phyloP scores from a whole-genome alignment of 495 filamentous ascomycete species.

The Aspergillus cavernicola region DNA sequence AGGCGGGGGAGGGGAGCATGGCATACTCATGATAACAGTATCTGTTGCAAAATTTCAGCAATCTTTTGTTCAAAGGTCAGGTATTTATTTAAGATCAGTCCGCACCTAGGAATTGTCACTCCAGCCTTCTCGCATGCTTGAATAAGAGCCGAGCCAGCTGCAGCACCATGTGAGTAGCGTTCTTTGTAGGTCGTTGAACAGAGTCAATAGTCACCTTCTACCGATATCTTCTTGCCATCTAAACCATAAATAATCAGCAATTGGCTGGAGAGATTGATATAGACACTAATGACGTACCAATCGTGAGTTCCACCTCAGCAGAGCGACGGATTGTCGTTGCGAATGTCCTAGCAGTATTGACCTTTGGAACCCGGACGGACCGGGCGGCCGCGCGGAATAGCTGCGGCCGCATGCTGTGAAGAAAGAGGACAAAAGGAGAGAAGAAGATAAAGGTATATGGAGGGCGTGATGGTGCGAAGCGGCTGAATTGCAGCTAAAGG shows the following conservation, averaged over 20 bases:
- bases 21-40: conserved; percentile 98
- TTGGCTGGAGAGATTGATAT: conserved; percentile 15
- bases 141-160: conserved; percentile 84
- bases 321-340: conserved; percentile 64
- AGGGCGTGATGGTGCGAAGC: conserved; percentile 9
- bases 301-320: conserved; percentile 91
- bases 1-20: conserved; percentile 4
- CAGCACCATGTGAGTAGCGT: conserved; percentile 26
- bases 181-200: conserved; percentile 11
- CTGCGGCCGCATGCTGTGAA: conserved; percentile 79
- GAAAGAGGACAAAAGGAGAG: conserved; percentile 19
- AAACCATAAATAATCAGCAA: conserved; percentile 15
- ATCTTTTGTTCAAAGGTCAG: background rate
- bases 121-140: conserved; percentile 99
- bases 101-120: conserved; percentile 77
- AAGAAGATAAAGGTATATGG: conserved; percentile 14
- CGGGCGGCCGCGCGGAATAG: conserved; percentile 82
- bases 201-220: conserved; percentile 66
- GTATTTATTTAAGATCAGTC: background rate
- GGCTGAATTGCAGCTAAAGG: conserved; percentile 13
- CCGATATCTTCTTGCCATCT: conserved; percentile 95
- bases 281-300: conserved; percentile 58
- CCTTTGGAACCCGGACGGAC: conserved; percentile 60
- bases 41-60: conserved; percentile 53
- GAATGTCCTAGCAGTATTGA: conserved; percentile 67